A percentile compares a stretch with the other conserved stretches of the same genome.
These are phyloP conservation scores for Podaxis sp. DNA, from an alignment of 768 basidiomycete species.

Conservation along the genomic window DNA sequence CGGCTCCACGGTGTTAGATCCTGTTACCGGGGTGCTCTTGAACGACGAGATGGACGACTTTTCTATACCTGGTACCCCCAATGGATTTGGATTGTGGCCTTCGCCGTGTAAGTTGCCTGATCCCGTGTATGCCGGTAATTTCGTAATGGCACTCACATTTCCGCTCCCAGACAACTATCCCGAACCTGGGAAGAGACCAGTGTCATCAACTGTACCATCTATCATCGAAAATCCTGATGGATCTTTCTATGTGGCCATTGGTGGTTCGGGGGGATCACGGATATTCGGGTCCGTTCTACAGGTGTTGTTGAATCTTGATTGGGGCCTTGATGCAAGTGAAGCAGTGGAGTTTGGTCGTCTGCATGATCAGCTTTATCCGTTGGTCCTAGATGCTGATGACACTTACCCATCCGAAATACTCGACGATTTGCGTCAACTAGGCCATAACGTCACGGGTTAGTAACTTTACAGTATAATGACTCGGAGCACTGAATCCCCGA, in stretches of 20 bases:
- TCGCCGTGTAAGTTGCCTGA: constrained; percentile 61
- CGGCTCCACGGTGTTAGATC: constrained; percentile 84
- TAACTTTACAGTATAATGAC: background rate
- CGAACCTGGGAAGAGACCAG: constrained; percentile 79
- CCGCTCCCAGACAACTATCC: constrained; percentile 74
- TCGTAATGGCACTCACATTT: background rate
- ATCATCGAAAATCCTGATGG: constrained; percentile 79
- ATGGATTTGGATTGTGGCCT: constrained; percentile 78
- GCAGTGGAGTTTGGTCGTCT: constrained; percentile 84
- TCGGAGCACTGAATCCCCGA: constrained; percentile 5
- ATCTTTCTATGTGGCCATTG: constrained; percentile 66
- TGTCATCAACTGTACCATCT: constrained; percentile 80
- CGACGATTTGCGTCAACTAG: constrained; percentile 48
- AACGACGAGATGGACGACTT: constrained; percentile 98
- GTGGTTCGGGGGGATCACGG: constrained; percentile 84
- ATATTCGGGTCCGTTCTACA: constrained; percentile 84
- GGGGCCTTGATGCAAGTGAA: constrained; percentile 73
- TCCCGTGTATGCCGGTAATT: background rate
- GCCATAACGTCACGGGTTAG: constrained; percentile 71
- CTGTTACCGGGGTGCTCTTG: constrained; percentile 81
- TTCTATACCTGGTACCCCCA: constrained; percentile 77
- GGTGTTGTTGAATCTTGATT: constrained; percentile 71
- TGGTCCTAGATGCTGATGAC: constrained; percentile 53
- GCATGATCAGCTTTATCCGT: constrained; percentile 84
- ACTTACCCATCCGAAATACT: constrained; percentile 55